A percentile compares a stretch with the other conserved stretches of the same genome.
Conservation (phyloP, 1,284 basidiomycete genomes). For the Melampsora occidentalis region DNA sequence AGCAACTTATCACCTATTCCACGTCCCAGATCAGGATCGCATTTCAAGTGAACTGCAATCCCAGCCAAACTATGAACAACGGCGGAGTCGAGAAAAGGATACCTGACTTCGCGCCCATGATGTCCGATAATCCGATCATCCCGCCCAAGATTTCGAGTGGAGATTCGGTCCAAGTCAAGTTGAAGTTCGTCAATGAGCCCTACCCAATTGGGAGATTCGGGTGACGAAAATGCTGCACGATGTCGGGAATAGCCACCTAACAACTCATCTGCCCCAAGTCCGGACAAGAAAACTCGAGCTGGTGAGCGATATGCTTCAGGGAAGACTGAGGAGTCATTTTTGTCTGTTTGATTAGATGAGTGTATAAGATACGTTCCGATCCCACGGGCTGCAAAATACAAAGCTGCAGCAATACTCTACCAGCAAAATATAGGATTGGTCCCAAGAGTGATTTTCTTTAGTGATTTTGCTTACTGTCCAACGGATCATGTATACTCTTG, state of each 20-base stretch:
- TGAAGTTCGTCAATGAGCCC: conserved; percentile 30
- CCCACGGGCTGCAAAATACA: conserved; percentile 88
- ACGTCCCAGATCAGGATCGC: conserved; percentile 14
- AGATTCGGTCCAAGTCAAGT: conserved; percentile 34
- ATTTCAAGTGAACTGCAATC: conserved; percentile 34
- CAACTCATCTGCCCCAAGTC: conserved; percentile 91
- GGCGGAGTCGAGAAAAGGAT: conserved; percentile 29
- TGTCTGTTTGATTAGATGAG: no score
- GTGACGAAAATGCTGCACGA: conserved; percentile 64
- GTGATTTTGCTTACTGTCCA: conserved; percentile 47
- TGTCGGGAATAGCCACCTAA: conserved; percentile 92
- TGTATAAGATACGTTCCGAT: conserved; percentile 57
- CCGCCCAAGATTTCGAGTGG: conserved; percentile 31
- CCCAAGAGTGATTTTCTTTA: no score
- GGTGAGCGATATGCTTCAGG: conserved; percentile 63
- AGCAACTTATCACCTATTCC: conserved; percentile 34
- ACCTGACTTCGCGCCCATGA: conserved; percentile 29
- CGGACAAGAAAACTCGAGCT: conserved; percentile 81
- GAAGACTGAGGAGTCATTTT: conserved; percentile 44
- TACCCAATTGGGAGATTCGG: conserved; percentile 20
- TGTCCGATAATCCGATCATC: conserved; percentile 35
- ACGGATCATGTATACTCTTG: conserved; percentile 37
- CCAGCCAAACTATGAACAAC: conserved; percentile 20
- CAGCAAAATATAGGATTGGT: not conserved
- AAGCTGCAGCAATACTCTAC: conserved; percentile 81